Conservation (phyloP, 2,329 filamentous ascomycete genomes). For the Cytospora leucostoma region DNA sequence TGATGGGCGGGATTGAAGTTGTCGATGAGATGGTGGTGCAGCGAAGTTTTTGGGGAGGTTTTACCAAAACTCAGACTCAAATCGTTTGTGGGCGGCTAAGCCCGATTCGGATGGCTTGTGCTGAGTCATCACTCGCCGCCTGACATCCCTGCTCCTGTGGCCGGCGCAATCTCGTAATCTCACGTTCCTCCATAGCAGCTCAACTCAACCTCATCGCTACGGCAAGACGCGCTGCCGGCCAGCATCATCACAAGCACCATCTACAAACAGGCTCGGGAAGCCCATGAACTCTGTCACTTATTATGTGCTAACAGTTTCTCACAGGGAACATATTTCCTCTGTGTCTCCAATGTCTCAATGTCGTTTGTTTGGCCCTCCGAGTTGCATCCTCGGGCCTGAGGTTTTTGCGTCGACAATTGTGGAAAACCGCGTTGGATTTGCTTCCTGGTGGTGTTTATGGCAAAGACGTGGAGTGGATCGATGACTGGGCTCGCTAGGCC, state of each 20-base stretch:
- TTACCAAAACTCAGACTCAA: neutral
- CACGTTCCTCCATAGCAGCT: neutral
- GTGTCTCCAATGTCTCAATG: neutral
- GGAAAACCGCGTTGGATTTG: neutral
- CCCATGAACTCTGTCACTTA: neutral
- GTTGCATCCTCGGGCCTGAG: conserved; percentile 13
- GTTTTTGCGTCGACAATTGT: conserved; percentile 8
- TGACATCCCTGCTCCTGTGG: neutral
- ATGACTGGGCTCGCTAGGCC: conserved; percentile 8
- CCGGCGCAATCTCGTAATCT: neutral
- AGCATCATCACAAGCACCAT: conserved; percentile 17
- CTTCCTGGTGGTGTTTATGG: conserved; percentile 19
- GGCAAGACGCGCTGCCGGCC: conserved; percentile 6
- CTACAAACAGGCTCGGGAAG: neutral
- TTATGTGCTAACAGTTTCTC: conserved; percentile 13
- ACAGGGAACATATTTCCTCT: neutral
- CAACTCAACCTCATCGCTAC: conserved; percentile 19
- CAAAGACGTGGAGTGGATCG: conserved; percentile 24
- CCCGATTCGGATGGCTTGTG: neutral
- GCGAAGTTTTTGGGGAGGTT: conserved; percentile 15
- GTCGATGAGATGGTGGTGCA: conserved; percentile 3
- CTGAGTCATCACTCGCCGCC: neutral
- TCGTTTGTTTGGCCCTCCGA: neutral
- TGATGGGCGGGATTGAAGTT: conserved; percentile 24
- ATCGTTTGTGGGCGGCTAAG: conserved; percentile 18